A percentile compares a stretch with the other conserved stretches of the same genome.
These are phyloP conservation scores for Lactarius indigo DNA, from an alignment of 768 basidiomycete genomes.

Conservation along the genomic window DNA sequence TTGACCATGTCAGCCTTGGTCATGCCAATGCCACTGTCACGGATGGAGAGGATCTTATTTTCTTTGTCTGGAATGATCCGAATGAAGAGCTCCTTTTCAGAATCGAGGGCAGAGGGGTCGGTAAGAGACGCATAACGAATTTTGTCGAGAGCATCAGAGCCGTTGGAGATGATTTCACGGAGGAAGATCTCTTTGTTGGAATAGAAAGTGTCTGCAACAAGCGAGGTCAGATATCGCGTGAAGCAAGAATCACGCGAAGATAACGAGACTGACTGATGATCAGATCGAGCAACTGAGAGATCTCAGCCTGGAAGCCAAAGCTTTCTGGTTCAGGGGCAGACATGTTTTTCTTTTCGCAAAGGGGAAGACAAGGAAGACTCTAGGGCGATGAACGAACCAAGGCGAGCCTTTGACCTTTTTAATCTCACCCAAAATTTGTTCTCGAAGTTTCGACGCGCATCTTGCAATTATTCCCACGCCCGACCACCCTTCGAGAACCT, in stretches of 20 bases:
- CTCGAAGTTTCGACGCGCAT: conserved; percentile 43
- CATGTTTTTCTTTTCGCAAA: conserved; percentile 45
- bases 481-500: conserved; percentile 29
- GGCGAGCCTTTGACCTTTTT: conserved; percentile 34
- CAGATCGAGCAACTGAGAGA: conserved; percentile 96
- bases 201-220: conserved; percentile 93
- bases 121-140: conserved; percentile 96
- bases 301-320: conserved; percentile 99
- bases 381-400: conserved; percentile 12
- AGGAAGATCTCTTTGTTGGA: conserved; percentile 99
- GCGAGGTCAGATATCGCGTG: conserved; percentile 23
- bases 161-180: conserved; percentile 95
- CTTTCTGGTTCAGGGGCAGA: conserved; percentile 54
- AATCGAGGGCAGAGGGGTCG: conserved; percentile 84
- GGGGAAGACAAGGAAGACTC: conserved; percentile 20
- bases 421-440: conserved; percentile 34
- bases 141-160: conserved; percentile 98
- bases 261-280: conserved; percentile 78
- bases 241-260: neutral
- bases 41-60: conserved; percentile 84
- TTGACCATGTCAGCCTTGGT: conserved; percentile 99
- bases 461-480: conserved; percentile 27
- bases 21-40: conserved; percentile 98
- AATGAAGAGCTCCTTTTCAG: conserved; percentile 90
- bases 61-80: conserved; percentile 95